A percentile compares a stretch with the other conserved stretches of the same genome.
Evolutionary conservation across 148 eudicot genomes (phyloP).

Genomic region (Amaranthus palmeri): DNA sequence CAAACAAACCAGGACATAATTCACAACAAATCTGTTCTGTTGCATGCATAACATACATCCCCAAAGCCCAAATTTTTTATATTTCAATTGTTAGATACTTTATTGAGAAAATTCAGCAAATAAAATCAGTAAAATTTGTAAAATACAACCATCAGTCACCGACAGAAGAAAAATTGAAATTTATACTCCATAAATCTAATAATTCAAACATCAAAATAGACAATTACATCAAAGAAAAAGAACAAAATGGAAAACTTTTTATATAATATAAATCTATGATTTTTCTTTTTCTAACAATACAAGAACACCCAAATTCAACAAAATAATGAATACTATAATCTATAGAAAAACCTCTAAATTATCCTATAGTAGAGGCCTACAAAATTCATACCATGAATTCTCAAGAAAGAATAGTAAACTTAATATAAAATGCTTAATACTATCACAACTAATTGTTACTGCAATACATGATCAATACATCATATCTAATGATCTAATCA

Average conservation of each 20-base stretch:
- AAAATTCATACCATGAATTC: constrained; percentile 7
- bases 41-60: background rate
- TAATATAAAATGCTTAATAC: background rate
- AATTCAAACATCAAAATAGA: constrained; percentile 8
- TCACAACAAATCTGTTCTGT: too few species aligned
- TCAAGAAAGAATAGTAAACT: background rate
- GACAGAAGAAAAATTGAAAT: background rate
- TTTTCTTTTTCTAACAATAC: too few species aligned
- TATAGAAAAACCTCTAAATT: background rate
- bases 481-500: background rate
- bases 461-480: background rate
- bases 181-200: background rate
- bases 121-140: background rate
- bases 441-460: constrained; percentile 7
- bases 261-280: too few species aligned
- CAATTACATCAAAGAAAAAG: background rate
- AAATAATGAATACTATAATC: background rate
- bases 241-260: too few species aligned
- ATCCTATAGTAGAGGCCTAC: background rate
- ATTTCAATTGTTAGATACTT: background rate
- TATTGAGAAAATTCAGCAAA: background rate
- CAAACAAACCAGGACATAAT: too few species aligned
- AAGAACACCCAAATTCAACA: background rate
- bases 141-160: background rate
- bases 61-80: background rate